Evolutionary conservation across 73 alveolate species (phyloP).

Genomic region (Paraurostyla sp.): DNA sequence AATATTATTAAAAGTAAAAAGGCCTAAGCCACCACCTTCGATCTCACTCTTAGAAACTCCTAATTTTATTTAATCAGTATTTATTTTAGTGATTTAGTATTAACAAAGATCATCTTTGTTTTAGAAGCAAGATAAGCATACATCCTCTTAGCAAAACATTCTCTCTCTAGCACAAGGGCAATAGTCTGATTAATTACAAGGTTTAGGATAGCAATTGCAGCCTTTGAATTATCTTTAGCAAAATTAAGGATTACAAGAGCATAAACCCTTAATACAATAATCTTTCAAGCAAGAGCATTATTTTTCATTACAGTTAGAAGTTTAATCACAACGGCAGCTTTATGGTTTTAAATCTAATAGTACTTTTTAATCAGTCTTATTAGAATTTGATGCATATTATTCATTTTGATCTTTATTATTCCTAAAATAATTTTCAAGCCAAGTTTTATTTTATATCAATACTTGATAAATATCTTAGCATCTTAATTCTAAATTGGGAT

Average conservation of each 20-base stretch:
- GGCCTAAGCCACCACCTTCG: not conserved
- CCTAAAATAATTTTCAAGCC: not conserved
- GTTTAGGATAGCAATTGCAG: not conserved
- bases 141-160: not conserved
- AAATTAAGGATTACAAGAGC: not conserved
- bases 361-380: not conserved
- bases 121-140: not conserved
- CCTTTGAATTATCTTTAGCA: conserved; percentile 8
- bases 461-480: not conserved
- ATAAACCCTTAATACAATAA: not conserved
- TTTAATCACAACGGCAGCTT: not conserved
- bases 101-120: not conserved
- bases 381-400: not conserved
- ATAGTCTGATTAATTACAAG: not conserved
- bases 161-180: conserved; percentile 18
- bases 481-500: not conserved
- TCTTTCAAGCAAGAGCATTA: conserved; percentile 9
- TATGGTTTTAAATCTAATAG: not conserved
- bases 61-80: not conserved
- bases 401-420: not conserved
- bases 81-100: not conserved
- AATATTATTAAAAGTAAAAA: not conserved
- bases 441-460: not conserved
- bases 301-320: not conserved
- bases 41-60: conserved; percentile 9